Base-by-base conservation (phyloP, 306 rosid genomes). In the Gastrolobium villosum region DNA sequence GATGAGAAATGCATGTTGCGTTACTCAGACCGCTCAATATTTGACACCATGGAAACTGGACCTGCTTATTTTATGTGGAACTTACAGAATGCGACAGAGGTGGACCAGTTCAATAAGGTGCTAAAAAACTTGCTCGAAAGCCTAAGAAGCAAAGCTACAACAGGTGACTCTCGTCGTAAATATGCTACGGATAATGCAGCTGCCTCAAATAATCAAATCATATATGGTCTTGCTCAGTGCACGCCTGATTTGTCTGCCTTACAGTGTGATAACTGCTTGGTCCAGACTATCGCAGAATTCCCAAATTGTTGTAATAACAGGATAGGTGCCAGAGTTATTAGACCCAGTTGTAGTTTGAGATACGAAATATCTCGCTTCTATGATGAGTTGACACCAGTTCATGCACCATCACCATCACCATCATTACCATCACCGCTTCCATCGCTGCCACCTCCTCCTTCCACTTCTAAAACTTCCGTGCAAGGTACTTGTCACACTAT, bases 191-290 rank as follows among this genome's bases (percentile, higher is more conserved):
- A 4, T 0, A 78, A 3, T 5, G 78, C 46, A 0, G 0, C 5
- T 4, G 85, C 48, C 6, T 78, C 78, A 0, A 9, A 28, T 35
- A 15, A 8, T 6, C 11, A 56, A 53, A 49, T 31, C 0, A 13
- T 84, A n/a, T 87, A 44, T 39, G 88, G 74, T 36, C 82, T 84
- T 48, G 71, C 41, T 0, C 91, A 87, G 71, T 84, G 91, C 77
- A 76, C 85, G 0, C 87, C 78, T 5, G 87, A 87, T 63, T 56
- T 84, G 43, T 48, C 73, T 2, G 15, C 20, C 7, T 1, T 0
- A 3, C 75, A 76, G 0, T 87, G 88, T 72, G 45, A 13, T 9
- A 0, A 4, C 20, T 84, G 91, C 65, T 52, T 85, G 30, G 5
- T 4, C 20, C 1, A 2, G 1, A 71, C 82, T 3, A 10, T 76